Base-by-base conservation (phyloP, 2,329 filamentous ascomycete species). In the Neonectria punicea region DNA sequence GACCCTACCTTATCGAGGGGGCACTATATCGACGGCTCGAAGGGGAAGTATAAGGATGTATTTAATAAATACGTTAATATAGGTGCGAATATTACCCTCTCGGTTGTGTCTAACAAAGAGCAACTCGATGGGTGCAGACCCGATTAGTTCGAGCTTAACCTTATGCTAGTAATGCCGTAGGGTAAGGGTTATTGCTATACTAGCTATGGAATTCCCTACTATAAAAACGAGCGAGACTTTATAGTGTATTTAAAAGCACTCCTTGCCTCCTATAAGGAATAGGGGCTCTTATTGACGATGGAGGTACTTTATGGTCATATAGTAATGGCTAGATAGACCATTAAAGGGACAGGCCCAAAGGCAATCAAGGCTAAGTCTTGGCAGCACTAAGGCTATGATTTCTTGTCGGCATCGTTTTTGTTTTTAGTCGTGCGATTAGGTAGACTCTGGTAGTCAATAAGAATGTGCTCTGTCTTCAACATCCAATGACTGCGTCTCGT, bases 191-290 rank as follows among this genome's bases (percentile, higher is more conserved):
- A 28, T 55, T 10, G 10, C 20, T 55, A 55, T 30, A 14, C 34
- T 25, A 20, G 20, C 14, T 55, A 55, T 30, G 5, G 53, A 22
- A 55, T 55, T 55, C 20, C 53, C 20, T 18, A 55, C 53, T 55
- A 55, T 30, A 43, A 43, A 20, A 55, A 43, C 11, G 20, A 55
- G 20, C 9, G 10, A 39, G 53, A 55, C 22, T 55, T 55, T 18
- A 55, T 55, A 5, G 13, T 44, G 16, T 43, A 25, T 55, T 55
- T 18, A 43, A 55, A 55, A 32, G 22, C 20, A 20, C 53, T 55
- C 18, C 53, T 55, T n/a, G 32, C 53, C 36, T 53, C 9, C 10
- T 3, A 53, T 53, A 55, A 55, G 36, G 14, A 43, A 25, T 55
- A 14, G 36, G 22, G 13, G 34, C 34, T 28, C 14, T 28, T 10